phyloP scores from a whole-genome alignment of 495 filamentous ascomycete species.

The Echria macrotheca region DNA sequence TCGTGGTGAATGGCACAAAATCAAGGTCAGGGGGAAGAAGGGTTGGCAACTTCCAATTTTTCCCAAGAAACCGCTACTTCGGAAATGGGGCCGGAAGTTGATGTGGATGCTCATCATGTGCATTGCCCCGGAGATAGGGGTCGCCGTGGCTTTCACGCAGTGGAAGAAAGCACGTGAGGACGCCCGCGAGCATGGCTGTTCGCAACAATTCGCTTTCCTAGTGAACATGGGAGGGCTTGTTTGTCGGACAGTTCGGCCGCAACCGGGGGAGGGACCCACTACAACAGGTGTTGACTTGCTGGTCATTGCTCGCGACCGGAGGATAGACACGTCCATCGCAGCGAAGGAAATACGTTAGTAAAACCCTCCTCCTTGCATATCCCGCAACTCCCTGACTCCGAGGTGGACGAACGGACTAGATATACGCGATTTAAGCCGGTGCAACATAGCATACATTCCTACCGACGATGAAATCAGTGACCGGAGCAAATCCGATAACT shows the following conservation, averaged over 20 bases:
- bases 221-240: slow-evolving; percentile 16
- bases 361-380: too few relatives aligned
- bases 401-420: too few relatives aligned
- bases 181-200: neutral
- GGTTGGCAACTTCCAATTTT: neutral
- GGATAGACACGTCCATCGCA: neutral
- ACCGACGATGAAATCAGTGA: slow-evolving; percentile 1
- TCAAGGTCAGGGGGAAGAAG: neutral
- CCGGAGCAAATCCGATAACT: neutral
- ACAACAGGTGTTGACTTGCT: neutral
- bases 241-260: neutral
- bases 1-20: slow-evolving; percentile 6
- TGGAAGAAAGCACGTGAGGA: neutral
- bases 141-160: slow-evolving; percentile 8
- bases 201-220: slow-evolving; percentile 14
- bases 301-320: neutral
- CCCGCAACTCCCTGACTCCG: too few relatives aligned
- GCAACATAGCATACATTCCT: neutral
- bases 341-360: neutral
- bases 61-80: neutral
- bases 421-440: neutral
- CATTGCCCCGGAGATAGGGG: slow-evolving; percentile 13
- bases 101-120: slow-evolving; percentile 10
- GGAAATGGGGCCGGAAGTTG: slow-evolving; percentile 8
- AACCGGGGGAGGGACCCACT: neutral